Conservation (phyloP, 306 rosid species). For the Vigna mungo region DNA sequence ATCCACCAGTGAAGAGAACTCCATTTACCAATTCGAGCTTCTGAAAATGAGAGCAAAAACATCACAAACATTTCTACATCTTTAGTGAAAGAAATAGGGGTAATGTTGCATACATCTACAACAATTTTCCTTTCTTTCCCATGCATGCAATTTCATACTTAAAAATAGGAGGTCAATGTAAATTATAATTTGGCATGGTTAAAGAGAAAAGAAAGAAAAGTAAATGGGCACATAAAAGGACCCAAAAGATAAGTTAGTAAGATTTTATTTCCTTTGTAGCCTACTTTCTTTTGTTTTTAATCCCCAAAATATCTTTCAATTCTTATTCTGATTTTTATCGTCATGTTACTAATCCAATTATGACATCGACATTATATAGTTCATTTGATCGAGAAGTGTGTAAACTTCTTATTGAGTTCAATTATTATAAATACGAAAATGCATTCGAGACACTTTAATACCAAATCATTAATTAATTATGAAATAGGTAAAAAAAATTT, state of each 20-base stretch:
- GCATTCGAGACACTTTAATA: no score
- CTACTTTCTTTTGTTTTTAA: not conserved
- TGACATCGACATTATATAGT: no score
- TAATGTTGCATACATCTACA: not conserved
- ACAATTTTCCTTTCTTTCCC: not conserved
- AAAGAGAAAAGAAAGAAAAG: no score
- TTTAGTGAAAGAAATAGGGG: not conserved
- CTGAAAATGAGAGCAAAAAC: slow-evolving; percentile 56
- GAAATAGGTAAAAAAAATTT: not conserved
- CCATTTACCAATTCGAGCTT: slow-evolving; percentile 88
- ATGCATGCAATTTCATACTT: not conserved
- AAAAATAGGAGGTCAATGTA: not conserved
- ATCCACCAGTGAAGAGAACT: slow-evolving; percentile 92
- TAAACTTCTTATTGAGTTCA: no score
- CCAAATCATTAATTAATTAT: not conserved
- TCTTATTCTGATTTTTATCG: not conserved
- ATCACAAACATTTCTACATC: slow-evolving; percentile 29
- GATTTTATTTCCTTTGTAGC: no score
- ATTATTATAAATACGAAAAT: no score
- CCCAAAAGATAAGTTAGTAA: no score
- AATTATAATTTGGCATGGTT: not conserved
- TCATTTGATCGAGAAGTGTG: no score
- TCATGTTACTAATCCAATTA: not conserved
- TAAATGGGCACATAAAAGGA: not conserved
- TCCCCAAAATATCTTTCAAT: slow-evolving; percentile 2